phyloP scores from a whole-genome alignment of 2,329 filamentous ascomycete genomes.

The Stachybotrys chartarum region DNA sequence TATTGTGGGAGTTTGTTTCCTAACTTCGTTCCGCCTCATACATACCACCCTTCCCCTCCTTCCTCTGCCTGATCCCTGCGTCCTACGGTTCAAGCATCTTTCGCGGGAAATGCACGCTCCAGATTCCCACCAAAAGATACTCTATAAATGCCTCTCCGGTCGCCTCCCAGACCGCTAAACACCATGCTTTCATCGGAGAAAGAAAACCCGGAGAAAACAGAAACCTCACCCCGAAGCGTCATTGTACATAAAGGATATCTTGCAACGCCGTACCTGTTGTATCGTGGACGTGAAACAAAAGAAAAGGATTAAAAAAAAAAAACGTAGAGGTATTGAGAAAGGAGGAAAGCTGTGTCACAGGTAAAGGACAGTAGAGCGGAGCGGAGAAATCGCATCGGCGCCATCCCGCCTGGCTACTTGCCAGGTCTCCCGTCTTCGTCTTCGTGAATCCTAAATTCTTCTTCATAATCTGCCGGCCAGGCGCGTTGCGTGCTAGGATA shows the following conservation, averaged over 20 bases:
- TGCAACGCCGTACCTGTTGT: neutral
- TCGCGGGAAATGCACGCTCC: too few relatives aligned
- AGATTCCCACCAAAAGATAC: too few relatives aligned
- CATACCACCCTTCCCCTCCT: neutral
- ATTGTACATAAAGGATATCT: neutral
- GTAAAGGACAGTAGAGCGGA: neutral
- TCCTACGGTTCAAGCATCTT: too few relatives aligned
- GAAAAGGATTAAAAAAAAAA: neutral
- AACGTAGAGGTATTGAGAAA: neutral
- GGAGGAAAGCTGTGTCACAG: neutral
- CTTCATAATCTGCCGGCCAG: conserved; percentile 24
- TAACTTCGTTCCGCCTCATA: neutral
- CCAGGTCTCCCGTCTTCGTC: conserved; percentile 20
- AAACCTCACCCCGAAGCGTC: neutral
- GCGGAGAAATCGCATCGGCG: neutral
- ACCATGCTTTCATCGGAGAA: neutral
- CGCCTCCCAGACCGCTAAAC: neutral
- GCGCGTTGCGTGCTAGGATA: conserved; percentile 45
- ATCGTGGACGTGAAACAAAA: neutral
- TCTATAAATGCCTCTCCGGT: neutral
- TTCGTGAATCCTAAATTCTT: conserved; percentile 33
- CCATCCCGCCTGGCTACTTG: conserved; percentile 1
- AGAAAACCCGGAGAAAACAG: neutral
- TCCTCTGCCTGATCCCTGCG: too few relatives aligned
- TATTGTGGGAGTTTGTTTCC: neutral